Evolutionary conservation across 1,284 basidiomycete genomes (phyloP).

Genomic region (Flammula alnicola): DNA sequence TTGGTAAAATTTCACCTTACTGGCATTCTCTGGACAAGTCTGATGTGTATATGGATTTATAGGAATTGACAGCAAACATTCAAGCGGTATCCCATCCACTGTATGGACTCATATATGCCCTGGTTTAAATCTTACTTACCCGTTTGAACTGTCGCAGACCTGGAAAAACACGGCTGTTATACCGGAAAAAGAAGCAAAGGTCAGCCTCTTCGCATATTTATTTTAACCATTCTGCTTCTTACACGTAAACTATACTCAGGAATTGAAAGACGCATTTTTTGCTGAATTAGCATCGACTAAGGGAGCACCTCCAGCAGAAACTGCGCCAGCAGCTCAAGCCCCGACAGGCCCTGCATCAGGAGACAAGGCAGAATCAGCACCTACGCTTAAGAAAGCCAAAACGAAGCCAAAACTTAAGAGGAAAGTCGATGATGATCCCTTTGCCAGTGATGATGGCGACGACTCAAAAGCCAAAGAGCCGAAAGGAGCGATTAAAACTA

Average conservation of each 20-base stretch:
- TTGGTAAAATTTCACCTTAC: constrained; percentile 45
- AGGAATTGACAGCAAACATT: constrained; percentile 77
- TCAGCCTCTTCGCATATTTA: constrained; percentile 24
- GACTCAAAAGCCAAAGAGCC: constrained; percentile 14
- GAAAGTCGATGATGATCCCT: constrained; percentile 33
- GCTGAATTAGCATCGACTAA: constrained; percentile 39
- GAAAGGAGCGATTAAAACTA: constrained; percentile 16
- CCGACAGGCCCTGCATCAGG: constrained; percentile 4
- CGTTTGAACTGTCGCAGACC: constrained; percentile 44
- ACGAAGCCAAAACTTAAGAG: constrained; percentile 46
- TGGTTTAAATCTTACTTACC: not conserved
- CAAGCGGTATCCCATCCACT: constrained; percentile 71
- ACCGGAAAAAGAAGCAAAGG: constrained; percentile 65
- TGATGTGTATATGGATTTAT: not conserved
- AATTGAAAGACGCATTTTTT: constrained; percentile 62
- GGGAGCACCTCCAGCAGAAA: constrained; percentile 29
- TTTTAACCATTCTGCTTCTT: not conserved
- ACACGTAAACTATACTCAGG: constrained; percentile 37
- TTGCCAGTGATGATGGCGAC: constrained; percentile 27
- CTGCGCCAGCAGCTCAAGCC: constrained; percentile 19
- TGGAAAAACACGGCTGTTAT: constrained; percentile 69
- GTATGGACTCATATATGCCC: constrained; percentile 40
- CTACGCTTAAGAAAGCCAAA: constrained; percentile 24
- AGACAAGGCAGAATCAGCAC: not conserved
- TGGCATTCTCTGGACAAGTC: not conserved